Evolutionary conservation across 164 flowering plant species (phyloP).

Genomic region (Nymphaea colorata): DNA sequence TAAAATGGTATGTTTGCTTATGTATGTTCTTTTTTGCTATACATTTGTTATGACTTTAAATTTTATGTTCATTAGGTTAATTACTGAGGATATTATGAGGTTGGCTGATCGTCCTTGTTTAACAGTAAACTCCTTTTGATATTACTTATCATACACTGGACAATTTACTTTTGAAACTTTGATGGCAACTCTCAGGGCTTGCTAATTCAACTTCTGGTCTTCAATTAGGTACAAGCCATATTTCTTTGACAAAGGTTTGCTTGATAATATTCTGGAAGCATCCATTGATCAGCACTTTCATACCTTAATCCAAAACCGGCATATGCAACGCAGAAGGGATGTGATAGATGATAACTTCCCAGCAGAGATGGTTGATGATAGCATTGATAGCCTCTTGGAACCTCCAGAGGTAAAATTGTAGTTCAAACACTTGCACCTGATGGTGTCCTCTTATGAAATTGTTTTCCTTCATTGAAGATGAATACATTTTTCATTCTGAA

Average conservation of each 20-base stretch:
- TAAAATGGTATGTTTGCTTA: constrained; percentile 55
- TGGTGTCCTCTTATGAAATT: too few species aligned
- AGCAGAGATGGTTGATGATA: constrained; percentile 70
- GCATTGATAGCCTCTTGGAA: constrained; percentile 55
- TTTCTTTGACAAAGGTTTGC: constrained; percentile 81
- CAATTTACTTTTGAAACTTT: too few species aligned
- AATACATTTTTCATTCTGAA: too few species aligned
- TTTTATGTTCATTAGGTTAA: too few species aligned
- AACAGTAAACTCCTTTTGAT: too few species aligned
- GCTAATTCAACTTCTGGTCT: not conserved
- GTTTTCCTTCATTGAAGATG: too few species aligned
- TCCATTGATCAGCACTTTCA: constrained; percentile 90
- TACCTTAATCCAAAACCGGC: constrained; percentile 66
- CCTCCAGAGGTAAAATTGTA: constrained; percentile 67
- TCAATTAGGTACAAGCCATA: constrained; percentile 84
- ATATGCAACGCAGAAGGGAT: constrained; percentile 63
- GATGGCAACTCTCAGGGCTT: too few species aligned
- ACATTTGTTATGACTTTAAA: too few species aligned
- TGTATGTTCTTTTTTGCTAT: not conserved
- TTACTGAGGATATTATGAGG: too few species aligned
- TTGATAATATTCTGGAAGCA: constrained; percentile 89
- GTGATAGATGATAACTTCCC: constrained; percentile 62
- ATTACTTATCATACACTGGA: too few species aligned
- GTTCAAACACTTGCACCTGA: too few species aligned
- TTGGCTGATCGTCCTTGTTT: too few species aligned